A percentile compares a stretch with the other conserved stretches of the same genome.
Evolutionary conservation across 306 rosid genomes (phyloP).

Genomic region (Cicer yamashitae): DNA sequence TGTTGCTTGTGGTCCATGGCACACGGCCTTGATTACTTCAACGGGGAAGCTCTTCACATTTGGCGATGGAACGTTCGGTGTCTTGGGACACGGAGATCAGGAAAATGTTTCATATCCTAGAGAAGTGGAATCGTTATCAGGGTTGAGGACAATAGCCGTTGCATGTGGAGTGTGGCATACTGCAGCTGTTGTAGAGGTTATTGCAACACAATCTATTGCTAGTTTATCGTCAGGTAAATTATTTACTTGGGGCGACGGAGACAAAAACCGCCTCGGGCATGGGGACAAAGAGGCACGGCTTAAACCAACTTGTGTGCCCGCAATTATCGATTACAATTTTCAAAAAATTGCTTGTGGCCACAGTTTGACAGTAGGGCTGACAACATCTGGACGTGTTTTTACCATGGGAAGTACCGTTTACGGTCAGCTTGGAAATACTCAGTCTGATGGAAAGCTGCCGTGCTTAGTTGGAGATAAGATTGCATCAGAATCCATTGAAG

Average conservation of each 20-base stretch:
- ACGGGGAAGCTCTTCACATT: conserved; percentile 88
- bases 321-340: conserved; percentile 86
- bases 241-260: conserved; percentile 99
- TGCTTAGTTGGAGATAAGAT: conserved; percentile 85
- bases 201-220: conserved; percentile 80
- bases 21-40: conserved; percentile 89
- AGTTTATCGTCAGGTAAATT: conserved; percentile 82
- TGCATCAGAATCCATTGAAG: conserved; percentile 72
- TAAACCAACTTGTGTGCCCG: conserved; percentile 88
- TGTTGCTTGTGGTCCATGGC: conserved; percentile 99
- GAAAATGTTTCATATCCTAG: conserved; percentile 76
- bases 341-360: conserved; percentile 94
- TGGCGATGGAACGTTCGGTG: conserved; percentile 99
- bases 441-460: conserved; percentile 87
- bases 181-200: conserved; percentile 97
- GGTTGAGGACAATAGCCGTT: conserved; percentile 85
- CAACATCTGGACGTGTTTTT: conserved; percentile 84
- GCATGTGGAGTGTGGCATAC: conserved; percentile 99
- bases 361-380: conserved; percentile 89
- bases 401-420: conserved; percentile 97
- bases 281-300: conserved; percentile 96
- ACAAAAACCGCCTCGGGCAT: conserved; percentile 93
- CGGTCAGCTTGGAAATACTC: conserved; percentile 97
- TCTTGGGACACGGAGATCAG: conserved; percentile 91
- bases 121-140: conserved; percentile 87